Evolutionary conservation across 2,329 filamentous ascomycete species (phyloP).

Genomic region (Gliomastix tumulicola): DNA sequence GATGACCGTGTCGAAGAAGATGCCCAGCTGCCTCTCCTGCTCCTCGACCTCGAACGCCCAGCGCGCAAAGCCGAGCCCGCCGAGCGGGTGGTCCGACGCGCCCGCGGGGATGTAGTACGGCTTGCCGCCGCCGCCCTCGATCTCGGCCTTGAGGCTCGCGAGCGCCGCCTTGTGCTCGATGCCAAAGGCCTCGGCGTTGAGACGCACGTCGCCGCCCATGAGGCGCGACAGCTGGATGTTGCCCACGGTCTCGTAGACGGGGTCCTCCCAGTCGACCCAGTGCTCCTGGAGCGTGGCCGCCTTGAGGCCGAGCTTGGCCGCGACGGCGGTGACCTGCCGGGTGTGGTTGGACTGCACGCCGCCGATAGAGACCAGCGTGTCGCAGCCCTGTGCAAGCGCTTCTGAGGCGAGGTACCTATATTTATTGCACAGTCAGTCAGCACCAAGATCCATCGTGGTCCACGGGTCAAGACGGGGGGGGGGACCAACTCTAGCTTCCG

Average conservation of each 20-base stretch:
- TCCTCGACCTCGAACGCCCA: constrained; percentile 63
- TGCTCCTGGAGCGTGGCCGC: constrained; percentile 52
- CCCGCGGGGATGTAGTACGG: constrained; percentile 69
- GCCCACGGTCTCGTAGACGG: constrained; percentile 56
- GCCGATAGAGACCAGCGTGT: constrained; percentile 60
- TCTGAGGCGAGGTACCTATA: constrained; percentile 59
- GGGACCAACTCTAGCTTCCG: constrained; percentile 54
- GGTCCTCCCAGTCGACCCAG: constrained; percentile 58
- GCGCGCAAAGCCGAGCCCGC: constrained; percentile 62
- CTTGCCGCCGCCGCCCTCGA: constrained; percentile 44
- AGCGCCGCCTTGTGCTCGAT: constrained; percentile 63
- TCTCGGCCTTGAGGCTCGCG: constrained; percentile 43
- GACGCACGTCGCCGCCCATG: constrained; percentile 57
- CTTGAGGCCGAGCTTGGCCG: constrained; percentile 48
- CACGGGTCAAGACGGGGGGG: neutral
- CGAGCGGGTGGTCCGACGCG: constrained; percentile 62
- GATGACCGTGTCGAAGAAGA: constrained; percentile 62
- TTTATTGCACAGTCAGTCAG: constrained; percentile 1
- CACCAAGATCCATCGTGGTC: neutral
- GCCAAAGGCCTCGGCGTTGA: constrained; percentile 55
- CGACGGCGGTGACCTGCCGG: constrained; percentile 57
- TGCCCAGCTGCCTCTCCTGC: constrained; percentile 53
- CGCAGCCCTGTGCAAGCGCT: constrained; percentile 46
- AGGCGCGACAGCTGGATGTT: constrained; percentile 65
- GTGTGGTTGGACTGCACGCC: constrained; percentile 68